These are phyloP conservation scores for Thymus quinquecostatus DNA, from an alignment of 257 asterid genomes.

Conservation along the genomic window DNA sequence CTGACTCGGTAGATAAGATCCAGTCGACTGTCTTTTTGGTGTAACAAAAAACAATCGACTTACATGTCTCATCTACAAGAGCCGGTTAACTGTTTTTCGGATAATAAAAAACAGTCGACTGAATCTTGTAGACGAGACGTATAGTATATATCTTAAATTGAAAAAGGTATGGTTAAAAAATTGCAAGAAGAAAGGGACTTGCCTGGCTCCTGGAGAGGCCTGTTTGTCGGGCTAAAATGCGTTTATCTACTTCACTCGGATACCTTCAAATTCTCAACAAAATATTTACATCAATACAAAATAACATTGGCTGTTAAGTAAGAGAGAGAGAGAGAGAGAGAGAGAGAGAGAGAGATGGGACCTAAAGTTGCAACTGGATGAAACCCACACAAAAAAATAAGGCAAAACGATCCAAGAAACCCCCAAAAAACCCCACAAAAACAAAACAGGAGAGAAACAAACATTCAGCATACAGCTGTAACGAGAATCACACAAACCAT, in stretches of 20 bases:
- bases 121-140: too few species aligned
- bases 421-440: background rate
- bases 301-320: background rate
- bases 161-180: background rate
- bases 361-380: constrained; percentile 38
- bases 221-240: constrained; percentile 92
- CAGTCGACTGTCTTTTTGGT: too few species aligned
- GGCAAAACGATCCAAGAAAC: background rate
- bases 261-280: constrained; percentile 55
- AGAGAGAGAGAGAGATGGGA: constrained; percentile 25
- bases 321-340: background rate
- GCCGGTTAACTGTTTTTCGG: too few species aligned
- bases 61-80: too few species aligned
- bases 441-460: constrained; percentile 4
- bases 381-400: constrained; percentile 33
- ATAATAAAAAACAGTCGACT: too few species aligned
- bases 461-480: constrained; percentile 14
- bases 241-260: constrained; percentile 97
- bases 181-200: constrained; percentile 44
- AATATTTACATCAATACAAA: background rate
- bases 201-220: constrained; percentile 99
- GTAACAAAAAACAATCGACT: too few species aligned
- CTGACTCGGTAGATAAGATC: too few species aligned
- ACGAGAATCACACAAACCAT: background rate
- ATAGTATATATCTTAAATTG: too few species aligned